A percentile compares a stretch with the other conserved stretches of the same genome.
Evolutionary conservation across 78 protist genomes (phyloP).

Genomic region (Dictyostelium brefeldianum): DNA sequence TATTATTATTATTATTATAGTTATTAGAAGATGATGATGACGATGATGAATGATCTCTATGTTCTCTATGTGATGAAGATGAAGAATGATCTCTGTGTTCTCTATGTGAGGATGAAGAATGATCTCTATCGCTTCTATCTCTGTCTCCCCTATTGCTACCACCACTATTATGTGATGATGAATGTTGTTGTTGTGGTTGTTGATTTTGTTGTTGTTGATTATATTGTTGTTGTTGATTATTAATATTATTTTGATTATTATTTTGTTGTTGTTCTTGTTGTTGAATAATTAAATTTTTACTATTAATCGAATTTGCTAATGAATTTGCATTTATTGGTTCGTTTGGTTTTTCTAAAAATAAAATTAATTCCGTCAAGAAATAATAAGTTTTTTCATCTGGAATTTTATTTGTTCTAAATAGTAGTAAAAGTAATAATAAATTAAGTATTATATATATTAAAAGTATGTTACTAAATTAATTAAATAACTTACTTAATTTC

Average conservation of each 20-base stretch:
- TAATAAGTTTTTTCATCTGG: slow-evolving; percentile 7
- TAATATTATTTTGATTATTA: slow-evolving; percentile 2
- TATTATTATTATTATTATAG: background rate
- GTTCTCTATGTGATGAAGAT: background rate
- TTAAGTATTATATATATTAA: background rate
- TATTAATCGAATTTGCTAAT: background rate
- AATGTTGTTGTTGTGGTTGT: background rate
- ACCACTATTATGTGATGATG: background rate
- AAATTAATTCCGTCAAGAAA: background rate
- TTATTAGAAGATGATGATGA: background rate
- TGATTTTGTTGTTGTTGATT: slow-evolving; percentile 7
- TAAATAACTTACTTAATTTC: slow-evolving; percentile 35
- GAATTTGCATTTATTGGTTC: background rate
- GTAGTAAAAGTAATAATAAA: too few relatives aligned
- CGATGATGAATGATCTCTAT: background rate
- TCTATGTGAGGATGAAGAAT: background rate
- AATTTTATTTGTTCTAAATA: background rate
- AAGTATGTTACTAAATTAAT: too few relatives aligned
- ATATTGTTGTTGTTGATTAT: slow-evolving; percentile 2
- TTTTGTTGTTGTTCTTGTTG: slow-evolving; percentile 19
- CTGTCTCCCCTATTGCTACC: background rate
- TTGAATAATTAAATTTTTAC: background rate
- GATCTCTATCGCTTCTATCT: background rate
- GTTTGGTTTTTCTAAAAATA: slow-evolving; percentile 6
- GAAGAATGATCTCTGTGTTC: background rate